phyloP scores from a whole-genome alignment of 2,329 filamentous ascomycete genomes.

The Monilinia aucupariae region DNA sequence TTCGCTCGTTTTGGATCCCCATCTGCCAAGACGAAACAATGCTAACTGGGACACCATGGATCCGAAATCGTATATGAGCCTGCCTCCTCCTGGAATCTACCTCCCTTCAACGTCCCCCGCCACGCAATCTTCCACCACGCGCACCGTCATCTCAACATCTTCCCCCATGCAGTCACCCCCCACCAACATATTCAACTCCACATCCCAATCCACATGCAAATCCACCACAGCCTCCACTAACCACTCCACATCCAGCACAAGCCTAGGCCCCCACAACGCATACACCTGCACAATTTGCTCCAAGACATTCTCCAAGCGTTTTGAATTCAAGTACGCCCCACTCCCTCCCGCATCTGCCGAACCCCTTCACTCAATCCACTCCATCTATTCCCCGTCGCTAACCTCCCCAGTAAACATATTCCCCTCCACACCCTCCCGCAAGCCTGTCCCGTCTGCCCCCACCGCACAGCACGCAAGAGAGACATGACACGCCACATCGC shows the following conservation, averaged over 20 bases:
- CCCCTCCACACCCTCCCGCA: conserved; percentile 2
- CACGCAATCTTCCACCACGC: background rate
- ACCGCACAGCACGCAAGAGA: conserved; percentile 9
- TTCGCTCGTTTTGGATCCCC: background rate
- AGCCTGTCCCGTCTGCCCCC: background rate
- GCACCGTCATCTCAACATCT: background rate
- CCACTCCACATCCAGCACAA: background rate
- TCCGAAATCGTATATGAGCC: background rate
- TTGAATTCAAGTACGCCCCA: conserved; percentile 1
- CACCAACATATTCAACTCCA: background rate
- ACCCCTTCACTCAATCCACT: too few species aligned
- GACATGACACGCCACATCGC: conserved; percentile 9
- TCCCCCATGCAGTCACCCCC: background rate
- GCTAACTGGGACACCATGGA: background rate
- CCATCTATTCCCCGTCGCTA: too few species aligned
- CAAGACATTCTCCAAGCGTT: conserved; percentile 9
- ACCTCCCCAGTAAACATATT: background rate
- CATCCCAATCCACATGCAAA: background rate
- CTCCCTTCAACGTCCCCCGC: background rate
- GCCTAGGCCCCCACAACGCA: background rate
- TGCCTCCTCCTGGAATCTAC: background rate
- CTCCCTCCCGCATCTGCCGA: background rate
- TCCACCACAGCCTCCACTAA: conserved; percentile 1
- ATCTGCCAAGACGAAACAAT: background rate
- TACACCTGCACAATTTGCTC: conserved; percentile 4